These are phyloP conservation scores for Hanseniaspora gamundiae DNA, from an alignment of 1,139 yeast genomes.

Conservation along the genomic window DNA sequence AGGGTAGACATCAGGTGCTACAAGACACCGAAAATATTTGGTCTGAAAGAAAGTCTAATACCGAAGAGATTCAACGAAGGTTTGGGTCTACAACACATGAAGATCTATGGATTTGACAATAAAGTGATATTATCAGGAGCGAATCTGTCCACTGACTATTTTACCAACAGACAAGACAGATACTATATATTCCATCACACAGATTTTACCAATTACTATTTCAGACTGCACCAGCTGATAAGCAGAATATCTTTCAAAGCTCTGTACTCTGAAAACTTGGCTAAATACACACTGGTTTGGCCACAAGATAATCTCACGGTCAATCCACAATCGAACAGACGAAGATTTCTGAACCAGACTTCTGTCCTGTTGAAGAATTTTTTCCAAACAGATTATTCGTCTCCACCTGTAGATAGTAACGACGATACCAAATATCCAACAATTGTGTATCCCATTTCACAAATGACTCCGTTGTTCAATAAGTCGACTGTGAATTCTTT, in stretches of 20 bases:
- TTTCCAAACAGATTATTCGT: conserved; percentile 29
- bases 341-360: conserved; percentile 47
- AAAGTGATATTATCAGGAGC: conserved; percentile 88
- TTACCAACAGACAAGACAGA: conserved; percentile 92
- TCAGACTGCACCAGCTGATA: conserved; percentile 52
- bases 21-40: conserved; percentile 78
- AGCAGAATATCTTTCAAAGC: conserved; percentile 59
- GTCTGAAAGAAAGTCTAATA: conserved; percentile 47
- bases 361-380: conserved; percentile 46
- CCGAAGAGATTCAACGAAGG: conserved; percentile 89
- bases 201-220: conserved; percentile 59
- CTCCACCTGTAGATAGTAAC: neutral
- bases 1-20: conserved; percentile 76
- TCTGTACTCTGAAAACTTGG: conserved; percentile 32
- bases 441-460: conserved; percentile 84
- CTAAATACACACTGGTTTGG: conserved; percentile 58
- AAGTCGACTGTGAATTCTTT: conserved; percentile 2
- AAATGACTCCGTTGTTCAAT: conserved; percentile 68
- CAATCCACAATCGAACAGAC: conserved; percentile 55
- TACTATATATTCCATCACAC: conserved; percentile 57
- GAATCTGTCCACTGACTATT: conserved; percentile 79
- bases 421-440: conserved; percentile 32
- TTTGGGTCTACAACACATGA: conserved; percentile 92
- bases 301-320: conserved; percentile 59
- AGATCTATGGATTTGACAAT: conserved; percentile 86